Percentiles rank a stretch among this genome's conserved stretches.
phyloP scores from a whole-genome alignment of 2,329 filamentous ascomycete genomes.

The Ampelomyces quisqualis region DNA sequence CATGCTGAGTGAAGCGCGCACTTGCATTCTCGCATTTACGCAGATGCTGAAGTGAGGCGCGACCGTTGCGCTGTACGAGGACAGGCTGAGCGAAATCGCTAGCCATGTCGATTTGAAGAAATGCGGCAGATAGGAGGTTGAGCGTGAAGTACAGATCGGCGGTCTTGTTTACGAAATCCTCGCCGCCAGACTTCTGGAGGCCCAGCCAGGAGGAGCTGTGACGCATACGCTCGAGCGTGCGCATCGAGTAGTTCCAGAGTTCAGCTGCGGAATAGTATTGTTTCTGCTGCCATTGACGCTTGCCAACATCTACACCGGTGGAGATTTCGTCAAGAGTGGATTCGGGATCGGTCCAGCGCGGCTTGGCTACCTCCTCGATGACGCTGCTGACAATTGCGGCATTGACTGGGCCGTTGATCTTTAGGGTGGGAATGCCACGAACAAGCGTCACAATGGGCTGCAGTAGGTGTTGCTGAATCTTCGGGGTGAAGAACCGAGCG shows the following conservation, averaged over 20 bases:
- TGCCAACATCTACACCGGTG: conserved; percentile 29
- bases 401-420: conserved; percentile 21
- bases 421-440: conserved; percentile 22
- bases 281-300: conserved; percentile 31
- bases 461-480: conserved; percentile 23
- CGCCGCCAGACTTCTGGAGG: conserved; percentile 20
- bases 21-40: conserved; percentile 24
- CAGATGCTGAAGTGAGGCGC: conserved; percentile 15
- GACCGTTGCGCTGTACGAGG: conserved; percentile 17
- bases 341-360: conserved; percentile 28
- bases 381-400: conserved; percentile 12
- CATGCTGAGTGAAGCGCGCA: conserved; percentile 28
- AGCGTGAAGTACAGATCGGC: conserved; percentile 29
- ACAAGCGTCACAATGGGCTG: conserved; percentile 20
- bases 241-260: conserved; percentile 27
- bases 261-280: conserved; percentile 20
- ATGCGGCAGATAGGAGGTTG: conserved; percentile 26
- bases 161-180: conserved; percentile 27
- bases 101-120: conserved; percentile 28
- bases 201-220: conserved; percentile 27
- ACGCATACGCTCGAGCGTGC: conserved; percentile 32
- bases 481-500: conserved; percentile 17
- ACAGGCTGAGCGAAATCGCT: conserved; percentile 1
- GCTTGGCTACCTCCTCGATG: conserved; percentile 17
- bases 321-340: conserved; percentile 26